A percentile compares a stretch with the other conserved stretches of the same genome.
Evolutionary conservation across 1,284 basidiomycete genomes (phyloP).

Genomic region (Sporisorium scitamineum): DNA sequence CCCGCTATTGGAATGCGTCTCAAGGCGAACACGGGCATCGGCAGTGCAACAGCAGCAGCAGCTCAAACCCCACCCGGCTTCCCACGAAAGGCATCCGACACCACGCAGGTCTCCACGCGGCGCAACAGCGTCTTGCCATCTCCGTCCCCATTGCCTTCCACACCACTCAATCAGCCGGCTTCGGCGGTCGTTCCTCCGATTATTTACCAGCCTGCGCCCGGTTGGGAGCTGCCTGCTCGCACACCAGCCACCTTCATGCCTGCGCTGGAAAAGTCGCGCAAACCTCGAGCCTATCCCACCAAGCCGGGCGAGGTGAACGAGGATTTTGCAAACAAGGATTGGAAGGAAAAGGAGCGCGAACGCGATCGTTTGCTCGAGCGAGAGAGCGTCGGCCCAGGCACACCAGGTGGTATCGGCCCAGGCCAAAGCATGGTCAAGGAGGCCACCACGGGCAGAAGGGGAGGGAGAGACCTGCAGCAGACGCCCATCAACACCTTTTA

Average conservation of each 20-base stretch:
- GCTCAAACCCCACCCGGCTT: conserved; percentile 36
- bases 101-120: conserved; percentile 34
- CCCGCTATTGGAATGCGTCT: conserved; percentile 51
- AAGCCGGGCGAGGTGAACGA: conserved; percentile 63
- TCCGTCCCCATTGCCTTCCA: conserved; percentile 44
- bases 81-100: conserved; percentile 39
- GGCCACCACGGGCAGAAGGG: conserved; percentile 47
- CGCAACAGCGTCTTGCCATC: conserved; percentile 50
- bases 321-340: conserved; percentile 64
- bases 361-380: conserved; percentile 54
- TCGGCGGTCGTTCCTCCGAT: conserved; percentile 8
- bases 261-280: conserved; percentile 36
- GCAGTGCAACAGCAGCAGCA: conserved; percentile 8
- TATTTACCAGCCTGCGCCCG: conserved; percentile 46
- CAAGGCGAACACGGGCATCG: conserved; percentile 47
- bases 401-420: conserved; percentile 40
- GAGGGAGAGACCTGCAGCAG: conserved; percentile 60
- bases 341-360: conserved; percentile 63
- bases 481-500: conserved; percentile 65
- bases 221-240: conserved; percentile 57
- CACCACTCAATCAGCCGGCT: conserved; percentile 24
- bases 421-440: conserved; percentile 55
- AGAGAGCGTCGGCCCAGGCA: conserved; percentile 50
- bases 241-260: conserved; percentile 60
- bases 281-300: conserved; percentile 56